Conservation (phyloP, 805 yeast species). For the Jamesozyma hellenica region DNA sequence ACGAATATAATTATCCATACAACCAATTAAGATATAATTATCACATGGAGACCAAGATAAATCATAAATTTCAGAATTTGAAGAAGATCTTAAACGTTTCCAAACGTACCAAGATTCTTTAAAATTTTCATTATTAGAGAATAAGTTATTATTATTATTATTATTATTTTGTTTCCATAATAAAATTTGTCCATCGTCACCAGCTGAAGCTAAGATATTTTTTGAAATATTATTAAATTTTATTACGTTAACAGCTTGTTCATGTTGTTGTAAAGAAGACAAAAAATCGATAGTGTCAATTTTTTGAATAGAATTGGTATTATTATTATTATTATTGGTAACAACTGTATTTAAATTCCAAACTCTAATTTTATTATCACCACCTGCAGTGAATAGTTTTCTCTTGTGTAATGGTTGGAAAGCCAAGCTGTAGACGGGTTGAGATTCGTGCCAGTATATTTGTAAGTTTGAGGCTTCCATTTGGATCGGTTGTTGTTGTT, state of each 20-base stretch:
- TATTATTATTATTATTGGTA: too few relatives aligned
- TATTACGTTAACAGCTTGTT: slow-evolving; percentile 89
- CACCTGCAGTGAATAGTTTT: slow-evolving; percentile 84
- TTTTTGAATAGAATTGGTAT: slow-evolving; percentile 8
- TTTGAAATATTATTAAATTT: slow-evolving; percentile 60
- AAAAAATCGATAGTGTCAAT: slow-evolving; percentile 56
- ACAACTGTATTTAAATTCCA: slow-evolving; percentile 33
- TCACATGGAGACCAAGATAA: slow-evolving; percentile 88
- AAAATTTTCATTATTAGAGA: slow-evolving; percentile 33
- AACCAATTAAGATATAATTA: slow-evolving; percentile 67
- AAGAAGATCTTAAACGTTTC: slow-evolving; percentile 41
- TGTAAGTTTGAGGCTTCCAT: slow-evolving; percentile 25
- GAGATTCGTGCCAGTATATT: slow-evolving; percentile 43
- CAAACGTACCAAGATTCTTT: slow-evolving; percentile 62
- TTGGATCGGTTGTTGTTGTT: too few relatives aligned
- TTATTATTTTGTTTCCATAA: slow-evolving; percentile 61
- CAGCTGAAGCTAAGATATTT: slow-evolving; percentile 70
- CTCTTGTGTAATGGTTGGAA: slow-evolving; percentile 41
- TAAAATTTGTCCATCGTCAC: slow-evolving; percentile 86
- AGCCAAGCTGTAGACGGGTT: slow-evolving; percentile 60
- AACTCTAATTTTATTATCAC: slow-evolving; percentile 79
- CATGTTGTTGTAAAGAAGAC: slow-evolving; percentile 75
- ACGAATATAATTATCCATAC: slow-evolving; percentile 80
- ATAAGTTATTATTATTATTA: slow-evolving; percentile 33
- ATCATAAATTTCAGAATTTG: slow-evolving; percentile 75